These are phyloP conservation scores for Penicillium hordei DNA, from an alignment of 2,329 filamentous ascomycete genomes.

Conservation along the genomic window DNA sequence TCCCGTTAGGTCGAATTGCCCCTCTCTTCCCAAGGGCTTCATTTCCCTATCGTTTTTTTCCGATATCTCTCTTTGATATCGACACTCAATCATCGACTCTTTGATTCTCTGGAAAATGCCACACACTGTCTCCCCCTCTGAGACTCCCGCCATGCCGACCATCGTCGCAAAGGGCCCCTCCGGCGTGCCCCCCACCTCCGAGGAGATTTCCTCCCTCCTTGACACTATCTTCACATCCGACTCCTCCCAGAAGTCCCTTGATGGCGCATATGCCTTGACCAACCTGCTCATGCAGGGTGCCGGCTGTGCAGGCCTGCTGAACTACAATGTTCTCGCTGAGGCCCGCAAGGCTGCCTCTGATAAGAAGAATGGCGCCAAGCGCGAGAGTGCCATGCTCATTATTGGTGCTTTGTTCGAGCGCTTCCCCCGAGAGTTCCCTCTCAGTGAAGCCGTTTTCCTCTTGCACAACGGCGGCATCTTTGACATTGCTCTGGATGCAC, in stretches of 20 bases:
- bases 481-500: conserved; percentile 71
- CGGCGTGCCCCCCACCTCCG: conserved; percentile 58
- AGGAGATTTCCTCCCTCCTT: conserved; percentile 65
- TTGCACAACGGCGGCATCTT: conserved; percentile 77
- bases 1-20: conserved; percentile 9
- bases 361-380: conserved; percentile 84
- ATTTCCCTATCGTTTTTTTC: background rate
- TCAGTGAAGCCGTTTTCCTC: conserved; percentile 79
- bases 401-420: conserved; percentile 91
- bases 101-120: conserved; percentile 43
- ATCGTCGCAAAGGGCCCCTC: conserved; percentile 51
- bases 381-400: conserved; percentile 93
- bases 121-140: conserved; percentile 43
- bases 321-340: conserved; percentile 62
- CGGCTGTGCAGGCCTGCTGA: conserved; percentile 61
- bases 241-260: conserved; percentile 67
- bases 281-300: conserved; percentile 65
- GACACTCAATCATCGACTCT: conserved; percentile 8
- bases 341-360: conserved; percentile 78
- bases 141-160: conserved; percentile 43
- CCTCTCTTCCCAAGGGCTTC: conserved; percentile 7
- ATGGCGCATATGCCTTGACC: conserved; percentile 64
- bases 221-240: conserved; percentile 67
- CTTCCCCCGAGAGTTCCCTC: conserved; percentile 72
- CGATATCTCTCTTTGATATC: conserved; percentile 16